phyloP scores from a whole-genome alignment of 805 yeast species.

The Yarrowia divulgata region DNA sequence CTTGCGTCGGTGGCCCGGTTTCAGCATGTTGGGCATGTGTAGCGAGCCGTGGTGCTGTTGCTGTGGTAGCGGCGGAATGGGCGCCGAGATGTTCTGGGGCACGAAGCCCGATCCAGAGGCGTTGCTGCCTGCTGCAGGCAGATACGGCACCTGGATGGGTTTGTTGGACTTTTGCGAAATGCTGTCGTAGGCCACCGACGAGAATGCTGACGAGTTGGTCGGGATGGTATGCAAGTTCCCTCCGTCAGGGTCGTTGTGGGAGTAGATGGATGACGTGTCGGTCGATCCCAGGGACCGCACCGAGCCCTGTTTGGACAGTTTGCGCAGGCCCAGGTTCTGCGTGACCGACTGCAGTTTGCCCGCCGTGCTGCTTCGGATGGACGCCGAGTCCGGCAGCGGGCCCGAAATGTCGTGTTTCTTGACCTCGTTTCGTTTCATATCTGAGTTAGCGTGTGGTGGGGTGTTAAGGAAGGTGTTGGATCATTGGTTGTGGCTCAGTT shows the following conservation, averaged over 20 bases:
- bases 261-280: conserved; percentile 25
- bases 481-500: too few species aligned
- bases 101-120: conserved; percentile 42
- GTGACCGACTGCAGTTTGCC: conserved; percentile 32
- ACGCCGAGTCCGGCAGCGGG: conserved; percentile 18
- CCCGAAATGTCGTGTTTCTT: conserved; percentile 34
- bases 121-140: conserved; percentile 42
- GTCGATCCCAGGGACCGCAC: conserved; percentile 28
- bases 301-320: conserved; percentile 37
- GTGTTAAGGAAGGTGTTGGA: too few species aligned
- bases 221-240: conserved; percentile 17
- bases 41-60: conserved; percentile 38
- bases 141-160: conserved; percentile 45
- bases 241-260: conserved; percentile 30
- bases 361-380: conserved; percentile 15
- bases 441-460: conserved; percentile 10
- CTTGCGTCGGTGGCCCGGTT: conserved; percentile 26
- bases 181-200: conserved; percentile 45
- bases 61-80: conserved; percentile 47
- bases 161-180: conserved; percentile 42
- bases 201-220: conserved; percentile 39
- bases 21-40: conserved; percentile 30
- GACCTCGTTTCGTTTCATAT: conserved; percentile 36
- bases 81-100: conserved; percentile 44
- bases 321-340: conserved; percentile 35